A percentile compares a stretch with the other conserved stretches of the same genome.
Evolutionary conservation across 305 asterid species (phyloP).

Genomic region (Solanum hybrid): DNA sequence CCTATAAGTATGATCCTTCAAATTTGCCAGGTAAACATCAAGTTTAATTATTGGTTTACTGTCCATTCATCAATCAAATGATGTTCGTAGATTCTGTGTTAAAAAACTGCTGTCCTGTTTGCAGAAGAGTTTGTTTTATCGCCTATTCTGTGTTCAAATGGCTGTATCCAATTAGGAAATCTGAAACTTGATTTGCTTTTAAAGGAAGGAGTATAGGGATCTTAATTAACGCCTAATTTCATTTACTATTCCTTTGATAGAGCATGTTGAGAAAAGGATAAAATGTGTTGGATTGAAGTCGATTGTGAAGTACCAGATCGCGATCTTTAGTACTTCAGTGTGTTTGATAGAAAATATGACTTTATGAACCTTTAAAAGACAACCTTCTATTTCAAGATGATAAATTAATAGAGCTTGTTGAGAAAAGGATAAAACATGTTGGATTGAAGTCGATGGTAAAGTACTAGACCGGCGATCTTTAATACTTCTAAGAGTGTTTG

Average conservation of each 20-base stretch:
- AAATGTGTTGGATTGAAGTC: neutral
- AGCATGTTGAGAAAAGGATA: neutral
- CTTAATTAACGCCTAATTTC: neutral
- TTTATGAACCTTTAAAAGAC: neutral
- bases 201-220: neutral
- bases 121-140: neutral
- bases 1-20: constrained; percentile 34
- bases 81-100: neutral
- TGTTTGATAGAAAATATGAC: neutral
- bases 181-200: neutral
- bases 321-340: neutral
- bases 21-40: constrained; percentile 39
- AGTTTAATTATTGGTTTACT: neutral
- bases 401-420: neutral
- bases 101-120: neutral
- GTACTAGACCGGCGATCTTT: neutral
- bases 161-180: neutral
- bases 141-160: neutral
- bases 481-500: neutral
- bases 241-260: neutral
- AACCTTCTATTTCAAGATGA: neutral
- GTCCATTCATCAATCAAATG: neutral
- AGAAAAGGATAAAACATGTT: neutral
- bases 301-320: neutral
- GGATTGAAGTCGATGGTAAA: neutral